Conservation (phyloP, 2,329 filamentous ascomycete genomes). For the Colletotrichum sp. region DNA sequence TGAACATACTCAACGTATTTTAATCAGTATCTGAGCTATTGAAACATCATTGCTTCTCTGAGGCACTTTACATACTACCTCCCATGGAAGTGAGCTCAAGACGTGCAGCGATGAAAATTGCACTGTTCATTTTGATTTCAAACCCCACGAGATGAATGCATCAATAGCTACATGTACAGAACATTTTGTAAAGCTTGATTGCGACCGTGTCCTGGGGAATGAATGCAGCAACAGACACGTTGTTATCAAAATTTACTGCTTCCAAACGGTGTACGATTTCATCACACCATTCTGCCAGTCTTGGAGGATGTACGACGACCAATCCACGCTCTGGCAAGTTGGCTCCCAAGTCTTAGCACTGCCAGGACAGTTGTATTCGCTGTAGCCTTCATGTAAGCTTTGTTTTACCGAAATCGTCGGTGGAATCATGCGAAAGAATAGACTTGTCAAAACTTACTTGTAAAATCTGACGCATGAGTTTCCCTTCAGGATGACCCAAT, state of each 20-base stretch:
- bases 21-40: neutral
- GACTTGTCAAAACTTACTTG: neutral
- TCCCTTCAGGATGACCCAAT: neutral
- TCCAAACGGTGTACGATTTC: neutral
- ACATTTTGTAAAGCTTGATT: fast-evolving
- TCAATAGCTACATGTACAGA: neutral
- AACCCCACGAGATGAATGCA: neutral
- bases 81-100: no score
- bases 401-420: fast-evolving
- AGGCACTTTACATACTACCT: no score
- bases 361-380: neutral
- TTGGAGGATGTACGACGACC: neutral
- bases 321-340: neutral
- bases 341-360: neutral
- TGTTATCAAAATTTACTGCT: neutral
- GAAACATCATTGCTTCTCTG: neutral
- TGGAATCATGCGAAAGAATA: neutral
- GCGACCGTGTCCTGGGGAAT: neutral
- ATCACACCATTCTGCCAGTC: neutral
- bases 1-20: neutral
- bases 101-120: neutral
- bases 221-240: neutral
- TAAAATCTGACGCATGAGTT: neutral
- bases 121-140: neutral
- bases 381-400: neutral